Evolutionary conservation across 2,329 filamentous ascomycete species (phyloP).

Genomic region (Ciborinia camelliae): DNA sequence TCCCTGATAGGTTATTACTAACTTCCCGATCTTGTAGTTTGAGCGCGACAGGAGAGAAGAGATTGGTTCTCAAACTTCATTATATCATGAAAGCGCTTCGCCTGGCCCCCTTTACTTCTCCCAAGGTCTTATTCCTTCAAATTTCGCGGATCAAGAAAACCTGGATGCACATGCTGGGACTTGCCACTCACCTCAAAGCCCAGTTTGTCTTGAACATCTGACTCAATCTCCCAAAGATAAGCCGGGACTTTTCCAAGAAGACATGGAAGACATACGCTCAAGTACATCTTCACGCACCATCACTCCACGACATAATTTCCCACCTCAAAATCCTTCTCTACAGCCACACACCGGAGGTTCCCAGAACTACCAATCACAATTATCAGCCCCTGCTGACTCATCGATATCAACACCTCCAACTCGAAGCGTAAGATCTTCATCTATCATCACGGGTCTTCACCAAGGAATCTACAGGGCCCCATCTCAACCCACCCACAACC

Average conservation of each 20-base stretch:
- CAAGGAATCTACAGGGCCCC: background rate
- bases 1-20: too few species aligned
- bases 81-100: background rate
- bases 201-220: background rate
- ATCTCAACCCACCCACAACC: background rate
- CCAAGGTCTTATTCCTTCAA: background rate
- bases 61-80: background rate
- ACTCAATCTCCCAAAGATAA: background rate
- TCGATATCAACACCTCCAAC: background rate
- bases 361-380: background rate
- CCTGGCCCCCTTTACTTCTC: background rate
- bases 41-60: too few species aligned
- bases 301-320: background rate
- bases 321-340: background rate
- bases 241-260: background rate
- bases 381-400: background rate
- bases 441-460: background rate
- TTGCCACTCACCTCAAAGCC: background rate
- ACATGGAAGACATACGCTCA: background rate
- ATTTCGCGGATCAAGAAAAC: background rate
- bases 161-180: background rate
- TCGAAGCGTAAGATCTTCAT: background rate
- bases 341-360: background rate
- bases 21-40: too few species aligned
- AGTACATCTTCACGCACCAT: background rate